Evolutionary conservation across 2,329 filamentous ascomycete species (phyloP), one percentile per base, ranked within the genome.

Genomic region (Chaetomium sp.): DNA sequence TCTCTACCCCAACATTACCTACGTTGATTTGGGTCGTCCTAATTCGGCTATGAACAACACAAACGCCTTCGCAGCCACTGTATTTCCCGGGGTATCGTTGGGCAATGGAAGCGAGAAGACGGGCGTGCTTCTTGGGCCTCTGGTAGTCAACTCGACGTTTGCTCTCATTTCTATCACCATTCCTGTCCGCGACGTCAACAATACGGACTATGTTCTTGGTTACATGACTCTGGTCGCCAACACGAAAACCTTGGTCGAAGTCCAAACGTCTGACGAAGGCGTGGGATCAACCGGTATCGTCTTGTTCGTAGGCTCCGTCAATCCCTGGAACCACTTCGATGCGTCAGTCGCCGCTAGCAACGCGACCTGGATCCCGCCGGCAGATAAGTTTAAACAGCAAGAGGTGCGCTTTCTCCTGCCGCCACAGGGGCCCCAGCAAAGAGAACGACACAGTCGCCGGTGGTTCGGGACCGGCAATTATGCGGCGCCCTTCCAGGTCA

Each of bases 151-250:
- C 67, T 73, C 80, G 45, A 82, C 83, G 0, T 88, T 87, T 60
- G 88, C 88, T 27, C 74, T 96, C 9, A 69, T 95, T 10, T 96
- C 91, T 2, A 75, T 95, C 56, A 95, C 91, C 0, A 72, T 92
- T 12, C 89, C 91, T 0, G 82, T 96, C 52, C 79, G 88, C 57
- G 84, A 87, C 67, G 87, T 85, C 61, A 76, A 77, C 1, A 78
- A 79, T 2, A 68, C 72, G 43, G 73, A 73, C 3, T 84, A 87
- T 59, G 80, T 92, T 0, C 76, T 96, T 5, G 91, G 89, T 1
- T 96, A 90, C 74, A 80, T 96, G 74, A 95, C 90, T 1, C 74
- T 92, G 2, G 76, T 95, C n/a, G 79, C 88, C 54, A 81, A 88
- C 54, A 86, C 86, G 1, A 72, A 74, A 4, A 77, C 86, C 1